Base-by-base conservation (phyloP, 371 early-diverging fungal genomes). In the Blakeslea trispora region DNA sequence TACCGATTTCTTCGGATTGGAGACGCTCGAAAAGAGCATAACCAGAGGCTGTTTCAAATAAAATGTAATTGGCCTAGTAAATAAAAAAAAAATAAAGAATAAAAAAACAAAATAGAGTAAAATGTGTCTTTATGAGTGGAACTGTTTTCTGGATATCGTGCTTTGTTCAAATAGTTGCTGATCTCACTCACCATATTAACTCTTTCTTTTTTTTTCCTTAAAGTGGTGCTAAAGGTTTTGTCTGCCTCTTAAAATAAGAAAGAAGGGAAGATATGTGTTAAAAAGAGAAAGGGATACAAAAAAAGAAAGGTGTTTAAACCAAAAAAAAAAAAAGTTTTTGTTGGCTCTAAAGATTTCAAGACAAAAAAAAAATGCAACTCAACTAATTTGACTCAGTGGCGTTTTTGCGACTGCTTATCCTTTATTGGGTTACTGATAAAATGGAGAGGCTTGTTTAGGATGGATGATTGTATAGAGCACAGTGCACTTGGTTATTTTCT, bases 21-120 rank as follows among this genome's bases (percentile, higher is more conserved):
- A 91, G 65, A 46, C 93, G 87, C 84, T 99, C 95, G 67, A 96
- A 97, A 49, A 99, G 88, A 47, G 95, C 91, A 72, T 96, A 99
- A 67, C 99, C 99, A 28, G 95, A 93, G 40, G 98, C 91, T 48
- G 92, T 89, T 82, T 99, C 99, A 74, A 88, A 93, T 59, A 99
- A 81, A 45, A 96, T 75, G 72, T 83, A 84, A 69, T 79, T 81
- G 59, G 73, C 81, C 82, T 79, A 64, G 18, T 13, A 17, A 13
- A n/a, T n/a, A n/a, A n/a, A 8, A 42, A 37, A 2, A 11, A 21
- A 15, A n/a, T 22, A 5, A 22, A 14, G 10, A 10, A 24, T 22
- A 17, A 32, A 23, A 15, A 9, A 7, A 2, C 14, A 37, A 10
- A 37, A 37, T 2, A 37, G 7, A 28, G 28, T 3, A 28, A 28